Evolutionary conservation across 805 yeast species (phyloP).

Genomic region (Schizosaccharomyces octosporus): DNA sequence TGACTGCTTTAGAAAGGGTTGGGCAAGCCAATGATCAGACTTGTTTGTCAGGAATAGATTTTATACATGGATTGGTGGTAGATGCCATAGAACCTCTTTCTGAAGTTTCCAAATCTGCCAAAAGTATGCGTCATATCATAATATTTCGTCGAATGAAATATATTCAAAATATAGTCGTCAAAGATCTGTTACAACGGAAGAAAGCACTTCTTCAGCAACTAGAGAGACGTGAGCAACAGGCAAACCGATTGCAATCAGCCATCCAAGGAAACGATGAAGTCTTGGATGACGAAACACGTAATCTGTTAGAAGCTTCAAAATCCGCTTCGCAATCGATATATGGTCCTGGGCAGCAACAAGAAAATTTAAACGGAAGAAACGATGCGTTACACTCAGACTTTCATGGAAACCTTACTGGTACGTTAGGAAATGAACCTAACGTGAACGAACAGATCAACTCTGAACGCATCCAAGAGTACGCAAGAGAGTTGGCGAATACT

Average conservation of each 20-base stretch:
- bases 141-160: constrained; percentile 36
- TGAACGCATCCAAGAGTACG: not conserved
- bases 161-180: constrained; percentile 25
- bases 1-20: constrained; percentile 47
- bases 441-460: not conserved
- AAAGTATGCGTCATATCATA: constrained; percentile 30
- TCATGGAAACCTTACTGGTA: too few species aligned
- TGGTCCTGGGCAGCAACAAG: too few species aligned
- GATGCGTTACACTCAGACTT: too few species aligned
- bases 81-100: constrained; percentile 45
- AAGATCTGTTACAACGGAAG: constrained; percentile 17
- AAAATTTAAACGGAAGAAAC: too few species aligned
- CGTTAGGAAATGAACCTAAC: not conserved
- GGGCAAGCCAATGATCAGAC: constrained; percentile 65
- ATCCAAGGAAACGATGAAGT: not conserved
- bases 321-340: too few species aligned
- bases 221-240: constrained; percentile 22
- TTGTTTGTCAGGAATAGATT: constrained; percentile 25
- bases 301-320: too few species aligned
- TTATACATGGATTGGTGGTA: constrained; percentile 28
- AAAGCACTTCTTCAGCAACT: constrained; percentile 15
- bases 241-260: constrained; percentile 17
- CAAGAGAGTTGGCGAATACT: not conserved
- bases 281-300: too few species aligned
- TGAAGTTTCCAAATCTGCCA: constrained; percentile 43